Percentiles rank a stretch among this genome's conserved stretches.
These are phyloP conservation scores for Nothophytophthora sp. DNA, from an alignment of 352 stramenopile species.

Conservation along the genomic window DNA sequence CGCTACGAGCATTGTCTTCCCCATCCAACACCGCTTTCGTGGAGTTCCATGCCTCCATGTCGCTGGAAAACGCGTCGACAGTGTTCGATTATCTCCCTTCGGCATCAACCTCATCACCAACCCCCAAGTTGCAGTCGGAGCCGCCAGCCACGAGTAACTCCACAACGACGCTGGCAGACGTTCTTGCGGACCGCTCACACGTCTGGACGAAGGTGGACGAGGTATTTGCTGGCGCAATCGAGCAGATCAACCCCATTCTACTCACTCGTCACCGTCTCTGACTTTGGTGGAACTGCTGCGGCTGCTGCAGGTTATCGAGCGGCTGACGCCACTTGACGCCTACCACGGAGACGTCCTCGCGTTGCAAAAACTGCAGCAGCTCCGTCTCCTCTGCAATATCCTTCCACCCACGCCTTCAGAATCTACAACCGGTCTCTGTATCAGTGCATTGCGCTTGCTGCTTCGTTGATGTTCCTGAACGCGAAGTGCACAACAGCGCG, in stretches of 20 bases:
- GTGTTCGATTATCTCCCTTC: constrained; percentile 30
- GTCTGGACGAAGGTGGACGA: constrained; percentile 42
- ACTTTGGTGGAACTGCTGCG: background rate
- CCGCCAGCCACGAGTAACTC: background rate
- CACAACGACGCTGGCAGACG: constrained; percentile 14
- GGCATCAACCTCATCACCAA: too few species aligned
- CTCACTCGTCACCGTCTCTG: background rate
- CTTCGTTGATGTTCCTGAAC: constrained; percentile 13
- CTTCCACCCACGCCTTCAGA: constrained; percentile 12
- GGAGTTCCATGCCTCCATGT: constrained; percentile 77
- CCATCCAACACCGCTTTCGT: constrained; percentile 27
- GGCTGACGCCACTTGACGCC: constrained; percentile 23
- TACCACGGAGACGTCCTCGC: constrained; percentile 40
- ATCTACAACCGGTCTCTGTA: background rate
- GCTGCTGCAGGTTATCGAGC: constrained; percentile 28
- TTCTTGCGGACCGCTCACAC: constrained; percentile 20
- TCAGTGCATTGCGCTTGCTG: background rate
- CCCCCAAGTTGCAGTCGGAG: constrained; percentile 1
- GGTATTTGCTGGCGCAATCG: constrained; percentile 11
- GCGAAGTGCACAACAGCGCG: constrained; percentile 47
- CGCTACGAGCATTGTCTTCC: constrained; percentile 1
- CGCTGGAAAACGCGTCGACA: constrained; percentile 41
- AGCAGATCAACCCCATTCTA: background rate
- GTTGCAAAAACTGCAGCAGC: constrained; percentile 46
- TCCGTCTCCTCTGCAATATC: constrained; percentile 77